Evolutionary conservation across 345 rosid species (phyloP), one percentile per base, ranked within the genome.

Genomic region (Populus alba): DNA sequence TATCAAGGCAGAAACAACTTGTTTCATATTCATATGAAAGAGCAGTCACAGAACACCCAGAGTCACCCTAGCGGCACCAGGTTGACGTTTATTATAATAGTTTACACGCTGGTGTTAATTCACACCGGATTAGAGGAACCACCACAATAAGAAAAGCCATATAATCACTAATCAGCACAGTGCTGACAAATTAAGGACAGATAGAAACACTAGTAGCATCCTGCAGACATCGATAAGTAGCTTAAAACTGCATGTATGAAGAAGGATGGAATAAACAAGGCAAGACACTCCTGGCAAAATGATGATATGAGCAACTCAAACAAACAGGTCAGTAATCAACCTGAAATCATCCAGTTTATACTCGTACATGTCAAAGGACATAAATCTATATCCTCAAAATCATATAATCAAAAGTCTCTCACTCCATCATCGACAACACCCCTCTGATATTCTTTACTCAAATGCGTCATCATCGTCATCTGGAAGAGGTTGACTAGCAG

Each of bases 381-480:
- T 22, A 62, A 75, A 70, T 16, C 33, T 68, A 76, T 73, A 76
- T 81, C 73, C 70, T 55, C 77, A 72, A 65, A 55, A 76, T 55
- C 55, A 75, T 38, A 65, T 9, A 39, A 6, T 22, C 51, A 37
- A 31, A 41, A 29, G 20, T 69, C 45, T 38, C 41, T 37, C 31
- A 71, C 17, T 7, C 53, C 66, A 51, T 13, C 65, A 72, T 38
- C 16, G 7, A 13, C 49, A 15, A 29, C 3, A 27, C 1, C 27
- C 39, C 41, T 2, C 27, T 4, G 5, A 33, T 11, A n/a, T 51
- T 22, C 20, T 55, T 66, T 69, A 76, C 39, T 76, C 79, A 25
- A 76, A 70, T 35, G 79, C 17, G 1, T 82, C 85, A 6, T 82
- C 85, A 2, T 82, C 85, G 0, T 82, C 85, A 72, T 82, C 85